A percentile compares a stretch with the other conserved stretches of the same genome.
Evolutionary conservation across 306 rosid genomes (phyloP).

Genomic region (Cyclanthera cordifolia): DNA sequence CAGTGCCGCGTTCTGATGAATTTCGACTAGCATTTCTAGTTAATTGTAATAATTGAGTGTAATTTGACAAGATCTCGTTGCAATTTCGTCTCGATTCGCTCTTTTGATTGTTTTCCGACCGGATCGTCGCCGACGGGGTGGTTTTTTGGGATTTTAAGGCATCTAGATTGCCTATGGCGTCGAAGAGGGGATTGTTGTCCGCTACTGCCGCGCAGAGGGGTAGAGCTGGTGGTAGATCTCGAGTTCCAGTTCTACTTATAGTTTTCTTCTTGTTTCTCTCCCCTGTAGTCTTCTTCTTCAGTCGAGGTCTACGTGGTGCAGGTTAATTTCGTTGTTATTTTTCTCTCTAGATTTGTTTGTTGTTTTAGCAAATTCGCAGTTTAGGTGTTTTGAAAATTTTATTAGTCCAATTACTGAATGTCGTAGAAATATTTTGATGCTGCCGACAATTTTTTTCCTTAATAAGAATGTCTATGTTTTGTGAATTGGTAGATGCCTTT

Average conservation of each 20-base stretch:
- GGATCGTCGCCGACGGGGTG: conserved; percentile 12
- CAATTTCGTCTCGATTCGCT: background rate
- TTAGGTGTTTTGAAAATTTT: too few species aligned
- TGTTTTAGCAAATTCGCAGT: too few species aligned
- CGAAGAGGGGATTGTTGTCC: conserved; percentile 31
- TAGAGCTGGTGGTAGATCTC: conserved; percentile 40
- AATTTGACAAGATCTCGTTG: conserved; percentile 4
- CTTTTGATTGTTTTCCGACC: background rate
- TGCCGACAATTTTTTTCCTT: too few species aligned
- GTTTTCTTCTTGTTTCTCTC: conserved; percentile 40
- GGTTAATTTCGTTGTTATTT: conserved; percentile 26
- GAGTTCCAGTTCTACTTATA: conserved; percentile 33
- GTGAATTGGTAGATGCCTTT: too few species aligned
- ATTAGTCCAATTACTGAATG: too few species aligned
- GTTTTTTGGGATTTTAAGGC: too few species aligned
- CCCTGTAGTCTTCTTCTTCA: conserved; percentile 53
- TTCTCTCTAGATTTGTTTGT: too few species aligned
- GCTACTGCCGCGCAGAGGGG: conserved; percentile 21
- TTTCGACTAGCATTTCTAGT: background rate
- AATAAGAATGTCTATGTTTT: too few species aligned
- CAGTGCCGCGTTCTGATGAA: background rate
- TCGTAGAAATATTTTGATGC: too few species aligned
- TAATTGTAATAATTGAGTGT: background rate
- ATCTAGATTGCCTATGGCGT: conserved; percentile 42
- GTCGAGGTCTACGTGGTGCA: conserved; percentile 37